Percentiles rank a stretch among this genome's conserved stretches.
phyloP scores from a whole-genome alignment of 495 filamentous ascomycete species.

The Xylaria palmicola region DNA sequence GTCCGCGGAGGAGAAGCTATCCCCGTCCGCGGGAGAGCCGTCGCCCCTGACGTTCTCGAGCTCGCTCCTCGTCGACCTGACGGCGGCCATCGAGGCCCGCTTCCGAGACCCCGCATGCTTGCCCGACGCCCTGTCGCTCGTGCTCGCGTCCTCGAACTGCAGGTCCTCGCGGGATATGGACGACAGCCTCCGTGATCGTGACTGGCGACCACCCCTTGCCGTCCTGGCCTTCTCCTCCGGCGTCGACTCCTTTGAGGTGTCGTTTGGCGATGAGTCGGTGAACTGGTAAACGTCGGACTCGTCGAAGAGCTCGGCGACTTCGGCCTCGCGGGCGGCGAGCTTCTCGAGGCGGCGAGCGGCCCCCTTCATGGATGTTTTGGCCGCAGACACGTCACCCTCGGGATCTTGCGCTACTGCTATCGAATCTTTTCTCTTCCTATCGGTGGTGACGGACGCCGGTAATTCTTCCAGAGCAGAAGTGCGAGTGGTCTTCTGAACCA shows the following conservation, averaged over 20 bases:
- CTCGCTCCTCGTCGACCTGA: slow-evolving; percentile 32
- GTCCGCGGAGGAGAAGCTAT: slow-evolving; percentile 6
- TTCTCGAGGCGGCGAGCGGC: slow-evolving; percentile 25
- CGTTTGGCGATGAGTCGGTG: slow-evolving; percentile 28
- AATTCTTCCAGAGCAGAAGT: slow-evolving; percentile 20
- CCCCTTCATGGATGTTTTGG: slow-evolving; percentile 14
- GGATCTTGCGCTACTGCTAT: not conserved
- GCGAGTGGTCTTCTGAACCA: slow-evolving; percentile 22
- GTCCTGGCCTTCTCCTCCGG: slow-evolving; percentile 16
- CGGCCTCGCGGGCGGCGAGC: slow-evolving; percentile 26
- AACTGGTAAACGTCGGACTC: slow-evolving; percentile 39
- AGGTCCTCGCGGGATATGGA: slow-evolving; percentile 24
- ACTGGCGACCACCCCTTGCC: slow-evolving; percentile 20
- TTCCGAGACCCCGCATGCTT: slow-evolving; percentile 24
- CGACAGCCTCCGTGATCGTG: slow-evolving; percentile 27
- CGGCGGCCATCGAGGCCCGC: slow-evolving; percentile 40
- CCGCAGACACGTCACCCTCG: not conserved
- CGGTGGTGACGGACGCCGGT: slow-evolving; percentile 29
- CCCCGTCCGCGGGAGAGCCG: slow-evolving; percentile 19
- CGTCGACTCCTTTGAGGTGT: slow-evolving; percentile 11
- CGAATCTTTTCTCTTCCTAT: slow-evolving; percentile 33
- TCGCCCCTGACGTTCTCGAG: slow-evolving; percentile 14
- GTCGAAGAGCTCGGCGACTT: slow-evolving; percentile 23
- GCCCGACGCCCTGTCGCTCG: slow-evolving; percentile 16
- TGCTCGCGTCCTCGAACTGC: slow-evolving; percentile 14